These are phyloP conservation scores for Tubosaeta brunneosetosa DNA, from an alignment of 768 basidiomycete species.

Conservation along the genomic window DNA sequence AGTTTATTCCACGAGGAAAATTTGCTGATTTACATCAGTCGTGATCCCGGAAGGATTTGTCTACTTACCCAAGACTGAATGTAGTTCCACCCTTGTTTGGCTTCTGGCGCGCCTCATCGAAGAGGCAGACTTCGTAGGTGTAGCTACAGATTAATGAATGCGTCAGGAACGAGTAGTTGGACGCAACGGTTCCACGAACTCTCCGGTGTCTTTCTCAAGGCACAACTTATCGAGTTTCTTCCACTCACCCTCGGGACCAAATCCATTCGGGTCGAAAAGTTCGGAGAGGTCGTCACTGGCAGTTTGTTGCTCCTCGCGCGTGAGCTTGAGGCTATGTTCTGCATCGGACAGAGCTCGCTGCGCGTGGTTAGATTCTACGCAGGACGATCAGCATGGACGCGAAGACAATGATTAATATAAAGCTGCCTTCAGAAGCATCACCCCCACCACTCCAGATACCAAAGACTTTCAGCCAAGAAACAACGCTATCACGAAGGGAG, in stretches of 20 bases:
- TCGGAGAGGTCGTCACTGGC: constrained; percentile 57
- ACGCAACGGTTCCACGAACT: constrained; percentile 54
- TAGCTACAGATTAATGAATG: constrained; percentile 55
- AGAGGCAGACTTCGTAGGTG: constrained; percentile 91
- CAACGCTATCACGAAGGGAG: constrained; percentile 51
- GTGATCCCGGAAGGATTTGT: background rate
- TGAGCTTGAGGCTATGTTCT: constrained; percentile 51
- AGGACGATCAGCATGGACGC: background rate
- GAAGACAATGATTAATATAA: background rate
- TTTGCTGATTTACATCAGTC: constrained; percentile 39
- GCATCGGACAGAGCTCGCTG: constrained; percentile 61
- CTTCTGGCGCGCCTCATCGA: constrained; percentile 84
- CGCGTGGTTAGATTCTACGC: constrained; percentile 53
- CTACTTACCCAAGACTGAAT: constrained; percentile 77
- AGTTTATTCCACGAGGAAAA: constrained; percentile 76
- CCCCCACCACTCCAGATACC: constrained; percentile 48
- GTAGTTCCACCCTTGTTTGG: constrained; percentile 72
- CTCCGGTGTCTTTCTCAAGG: constrained; percentile 78
- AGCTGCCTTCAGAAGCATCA: constrained; percentile 40
- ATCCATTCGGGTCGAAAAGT: constrained; percentile 61
- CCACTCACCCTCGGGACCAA: constrained; percentile 86
- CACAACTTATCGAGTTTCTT: constrained; percentile 88
- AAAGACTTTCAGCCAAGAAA: constrained; percentile 59
- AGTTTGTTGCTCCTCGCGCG: constrained; percentile 49
- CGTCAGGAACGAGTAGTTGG: constrained; percentile 6